A percentile compares a stretch with the other conserved stretches of the same genome.
Conservation (phyloP, 495 filamentous ascomycete genomes). For the Lentithecium fluviatile region DNA sequence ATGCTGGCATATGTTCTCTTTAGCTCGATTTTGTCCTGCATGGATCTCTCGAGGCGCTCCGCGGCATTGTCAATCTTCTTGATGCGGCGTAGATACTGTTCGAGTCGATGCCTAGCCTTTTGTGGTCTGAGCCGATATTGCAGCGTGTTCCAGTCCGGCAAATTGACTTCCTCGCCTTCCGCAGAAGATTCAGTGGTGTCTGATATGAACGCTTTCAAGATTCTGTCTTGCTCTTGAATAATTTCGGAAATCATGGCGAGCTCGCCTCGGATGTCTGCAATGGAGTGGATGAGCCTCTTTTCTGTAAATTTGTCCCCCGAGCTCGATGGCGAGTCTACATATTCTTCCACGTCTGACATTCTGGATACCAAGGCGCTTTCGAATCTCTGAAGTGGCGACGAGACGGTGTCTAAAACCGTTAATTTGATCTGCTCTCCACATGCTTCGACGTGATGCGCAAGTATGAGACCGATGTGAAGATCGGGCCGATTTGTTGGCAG, state of each 20-base stretch:
- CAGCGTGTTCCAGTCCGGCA: not conserved
- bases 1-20: slow-evolving; percentile 40
- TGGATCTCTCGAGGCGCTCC: slow-evolving; percentile 3
- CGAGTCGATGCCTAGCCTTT: not conserved
- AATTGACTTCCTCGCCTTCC: not conserved
- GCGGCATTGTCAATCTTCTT: slow-evolving; percentile 9
- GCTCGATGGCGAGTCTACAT: no score
- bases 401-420: no score
- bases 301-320: no score
- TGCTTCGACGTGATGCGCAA: no score
- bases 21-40: not conserved
- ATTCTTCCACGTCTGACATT: no score
- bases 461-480: no score
- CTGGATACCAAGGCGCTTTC: no score
- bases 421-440: no score
- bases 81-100: slow-evolving; percentile 7
- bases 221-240: not conserved
- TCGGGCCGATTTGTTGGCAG: no score
- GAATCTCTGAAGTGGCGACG: no score
- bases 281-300: not conserved
- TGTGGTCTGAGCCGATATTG: not conserved
- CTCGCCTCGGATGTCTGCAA: not conserved
- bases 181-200: not conserved
- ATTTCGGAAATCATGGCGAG: not conserved
- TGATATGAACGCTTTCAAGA: not conserved